Base-by-base conservation (phyloP, 257 asterid species). In the Nicotiana sylvestris region DNA sequence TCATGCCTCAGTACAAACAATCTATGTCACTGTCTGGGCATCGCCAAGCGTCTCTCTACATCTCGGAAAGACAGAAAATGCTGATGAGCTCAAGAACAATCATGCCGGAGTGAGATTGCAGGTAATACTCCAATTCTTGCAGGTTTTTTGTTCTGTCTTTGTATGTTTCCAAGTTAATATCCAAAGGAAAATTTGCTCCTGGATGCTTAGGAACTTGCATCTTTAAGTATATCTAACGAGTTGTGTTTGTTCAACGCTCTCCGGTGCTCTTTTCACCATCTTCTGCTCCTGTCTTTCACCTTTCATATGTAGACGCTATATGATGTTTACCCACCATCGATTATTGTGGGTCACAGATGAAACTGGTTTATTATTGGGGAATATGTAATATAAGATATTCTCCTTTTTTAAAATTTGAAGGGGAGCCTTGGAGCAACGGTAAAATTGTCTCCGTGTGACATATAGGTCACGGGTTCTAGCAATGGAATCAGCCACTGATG, bases 91-190 rank as follows among this genome's bases (percentile, higher is more conserved):
- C 76, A 93, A 84, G 90, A 89, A 60, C 88, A 96, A 94, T 68
- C 99, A 96, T 83, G 88, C 90, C 76, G 99, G 99, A 70, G 86
- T 89, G 35, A 89, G 97, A 84, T 87, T 96, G 89, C 99, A 96
- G 98, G 99, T 94, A 90, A 83, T 78, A 83, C 83, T 46, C 21
- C 85, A 25, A 6, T 37, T 12, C 84, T 82, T 39, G 80, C 21
- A 29, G 70, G 43, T 13, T 65, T 65, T 12, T 29, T 30, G 70
- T 65, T 65, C n/a, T 30, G 21, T 65, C 21, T 30, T 9, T 30
- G 4, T 27, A 18, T 10, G 58, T 43, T 70, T 70, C 21, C 58
- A 70, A 43, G 35, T 70, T 39, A 21, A 6, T 21, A 21, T 21
- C n/a, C 58, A 21, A 11, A 43, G 35, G 56, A 6, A 21, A 43